These are phyloP conservation scores for Monosporascus sp. DNA, from an alignment of 2,329 filamentous ascomycete genomes.

Conservation along the genomic window DNA sequence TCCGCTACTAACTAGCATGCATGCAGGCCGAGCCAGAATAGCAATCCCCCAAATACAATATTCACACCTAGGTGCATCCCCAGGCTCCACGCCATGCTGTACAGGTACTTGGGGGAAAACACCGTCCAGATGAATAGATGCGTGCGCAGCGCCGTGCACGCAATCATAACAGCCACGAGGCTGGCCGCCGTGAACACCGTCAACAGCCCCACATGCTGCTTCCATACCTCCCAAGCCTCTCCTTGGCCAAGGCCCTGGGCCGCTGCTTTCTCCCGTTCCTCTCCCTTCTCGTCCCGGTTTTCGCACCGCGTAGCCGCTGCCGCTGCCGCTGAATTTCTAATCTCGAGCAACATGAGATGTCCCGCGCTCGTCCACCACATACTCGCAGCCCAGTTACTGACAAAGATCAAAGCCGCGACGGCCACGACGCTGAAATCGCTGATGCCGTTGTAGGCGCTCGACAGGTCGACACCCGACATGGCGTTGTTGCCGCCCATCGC, in stretches of 20 bases:
- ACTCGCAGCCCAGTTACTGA: slow-evolving; percentile 86
- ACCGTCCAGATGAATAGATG: slow-evolving; percentile 99
- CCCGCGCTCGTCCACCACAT: slow-evolving; percentile 78
- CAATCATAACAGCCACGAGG: slow-evolving; percentile 74
- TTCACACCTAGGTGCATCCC: slow-evolving; percentile 76
- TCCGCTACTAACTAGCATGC: too few species aligned
- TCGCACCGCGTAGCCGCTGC: neutral
- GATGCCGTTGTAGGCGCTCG: slow-evolving; percentile 91
- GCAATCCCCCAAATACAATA: slow-evolving; percentile 52
- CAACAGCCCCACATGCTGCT: slow-evolving; percentile 54
- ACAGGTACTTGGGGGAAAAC: slow-evolving; percentile 94
- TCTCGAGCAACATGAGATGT: slow-evolving; percentile 51
- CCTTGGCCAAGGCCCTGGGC: neutral
- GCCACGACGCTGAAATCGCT: slow-evolving; percentile 71
- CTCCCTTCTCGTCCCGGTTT: slow-evolving; percentile 7
- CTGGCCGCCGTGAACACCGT: slow-evolving; percentile 66
- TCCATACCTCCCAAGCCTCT: slow-evolving; percentile 24
- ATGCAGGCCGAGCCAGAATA: slow-evolving; percentile 47
- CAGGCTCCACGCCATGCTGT: slow-evolving; percentile 81
- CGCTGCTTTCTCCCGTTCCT: slow-evolving; percentile 5
- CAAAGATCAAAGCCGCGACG: slow-evolving; percentile 79
- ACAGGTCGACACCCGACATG: slow-evolving; percentile 92
- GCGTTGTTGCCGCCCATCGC: slow-evolving; percentile 87
- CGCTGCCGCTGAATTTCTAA: slow-evolving; percentile 8
- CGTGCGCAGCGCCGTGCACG: slow-evolving; percentile 76